These are phyloP conservation scores for Aspergillus leporis DNA, from an alignment of 495 filamentous ascomycete species.

Conservation along the genomic window DNA sequence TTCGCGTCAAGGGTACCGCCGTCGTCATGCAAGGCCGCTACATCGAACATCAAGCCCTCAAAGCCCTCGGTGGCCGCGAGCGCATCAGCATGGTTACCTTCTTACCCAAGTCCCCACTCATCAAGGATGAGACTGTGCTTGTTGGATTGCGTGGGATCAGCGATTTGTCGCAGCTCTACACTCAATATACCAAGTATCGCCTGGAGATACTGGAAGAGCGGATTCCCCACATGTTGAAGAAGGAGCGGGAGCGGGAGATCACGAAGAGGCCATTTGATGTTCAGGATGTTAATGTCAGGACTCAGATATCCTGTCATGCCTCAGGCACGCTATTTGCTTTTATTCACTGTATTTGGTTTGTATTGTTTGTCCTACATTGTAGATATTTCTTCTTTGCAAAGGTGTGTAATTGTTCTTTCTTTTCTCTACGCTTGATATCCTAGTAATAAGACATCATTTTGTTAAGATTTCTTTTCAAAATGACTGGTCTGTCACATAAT, in stretches of 20 bases:
- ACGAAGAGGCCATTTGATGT: constrained; percentile 29
- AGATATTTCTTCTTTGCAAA: too few species aligned
- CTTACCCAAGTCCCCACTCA: constrained; percentile 56
- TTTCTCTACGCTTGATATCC: too few species aligned
- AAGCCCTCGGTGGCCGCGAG: constrained; percentile 61
- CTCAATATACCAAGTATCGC: constrained; percentile 67
- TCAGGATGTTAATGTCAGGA: too few species aligned
- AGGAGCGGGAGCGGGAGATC: neutral
- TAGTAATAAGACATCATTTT: too few species aligned
- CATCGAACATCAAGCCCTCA: constrained; percentile 68
- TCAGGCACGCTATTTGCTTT: too few species aligned
- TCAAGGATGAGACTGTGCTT: constrained; percentile 65
- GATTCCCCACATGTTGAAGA: constrained; percentile 32
- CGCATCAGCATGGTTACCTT: constrained; percentile 74
- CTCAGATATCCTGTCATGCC: too few species aligned
- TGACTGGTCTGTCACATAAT: too few species aligned
- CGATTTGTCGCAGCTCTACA: constrained; percentile 63
- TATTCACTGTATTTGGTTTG: too few species aligned
- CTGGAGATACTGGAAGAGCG: constrained; percentile 67
- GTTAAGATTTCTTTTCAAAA: too few species aligned
- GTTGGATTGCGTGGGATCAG: constrained; percentile 64
- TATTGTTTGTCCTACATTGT: too few species aligned
- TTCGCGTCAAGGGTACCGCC: constrained; percentile 71
- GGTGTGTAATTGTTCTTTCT: too few species aligned
- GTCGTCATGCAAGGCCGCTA: constrained; percentile 72